Evolutionary conservation across 495 filamentous ascomycete genomes (phyloP), one percentile per base, ranked within the genome.

Genomic region (Penicillium daleae): DNA sequence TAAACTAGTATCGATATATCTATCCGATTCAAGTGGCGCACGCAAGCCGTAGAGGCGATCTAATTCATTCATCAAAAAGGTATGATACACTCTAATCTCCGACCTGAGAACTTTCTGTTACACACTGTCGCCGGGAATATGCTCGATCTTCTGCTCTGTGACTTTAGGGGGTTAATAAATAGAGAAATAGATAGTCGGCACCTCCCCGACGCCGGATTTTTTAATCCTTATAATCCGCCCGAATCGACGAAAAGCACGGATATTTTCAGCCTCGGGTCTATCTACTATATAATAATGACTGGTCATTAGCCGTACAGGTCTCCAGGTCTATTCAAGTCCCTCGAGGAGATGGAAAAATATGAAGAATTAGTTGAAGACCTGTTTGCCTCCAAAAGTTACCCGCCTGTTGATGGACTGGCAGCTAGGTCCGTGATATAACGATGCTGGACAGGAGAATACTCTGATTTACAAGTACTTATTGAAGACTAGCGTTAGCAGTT

Each of bases 211-310:
- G 39, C 62, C 6, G 51, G 64, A 10, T 70, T 72, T 60, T 72
- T 70, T 57, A 60, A 72, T 57, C 69, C 67, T 55, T 57, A 52
- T n/a, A 29, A 31, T 22, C 61, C 60, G 13, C 56, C 17, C 33
- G 62, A 55, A 31, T 72, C 67, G 15, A 72, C 70, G 19, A 40
- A 65, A 40, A 59, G 52, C 9, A 65, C 44, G 51, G 67, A 72
- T 39, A 72, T 74, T 10, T 72, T 74, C 39, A 69, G 71, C 37
- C 71, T 72, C 24, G 69, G 71, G 26, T 72, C 71, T 2, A 52
- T 72, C 15, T 64, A 64, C 56, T 74, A 72, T 56, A 74, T 67
- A 32, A 74, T 68, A 44, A 65, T 72, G 70, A 72, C 71, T 31
- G 65, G 70, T 19, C n/a, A 72, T 61, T 74, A 70, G 71, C 69